Percentiles rank a stretch among this genome's conserved stretches.
These are phyloP conservation scores for Scheffersomyces insectosa DNA, from an alignment of 1,139 yeast genomes.

Conservation along the genomic window DNA sequence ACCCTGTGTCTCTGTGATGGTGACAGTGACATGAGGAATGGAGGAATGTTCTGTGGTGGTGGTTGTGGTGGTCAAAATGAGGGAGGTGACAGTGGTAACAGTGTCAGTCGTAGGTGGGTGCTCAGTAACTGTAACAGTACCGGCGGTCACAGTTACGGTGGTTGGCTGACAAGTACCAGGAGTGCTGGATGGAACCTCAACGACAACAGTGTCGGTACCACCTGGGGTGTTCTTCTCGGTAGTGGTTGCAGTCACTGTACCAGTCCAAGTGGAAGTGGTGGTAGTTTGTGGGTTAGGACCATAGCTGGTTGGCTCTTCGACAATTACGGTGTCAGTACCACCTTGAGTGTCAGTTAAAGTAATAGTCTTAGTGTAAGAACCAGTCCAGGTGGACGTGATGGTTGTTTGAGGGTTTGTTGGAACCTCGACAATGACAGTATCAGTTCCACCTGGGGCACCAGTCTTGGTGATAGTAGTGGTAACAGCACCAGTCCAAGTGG, in stretches of 20 bases:
- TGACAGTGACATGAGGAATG: too few species aligned
- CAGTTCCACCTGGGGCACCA: slow-evolving; percentile 10
- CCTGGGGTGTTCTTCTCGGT: slow-evolving; percentile 3
- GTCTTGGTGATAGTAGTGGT: slow-evolving; percentile 10
- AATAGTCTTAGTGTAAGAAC: slow-evolving; percentile 5
- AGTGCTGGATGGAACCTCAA: slow-evolving; percentile 10
- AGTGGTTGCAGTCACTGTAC: slow-evolving; percentile 5
- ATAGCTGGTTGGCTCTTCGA: slow-evolving; percentile 8
- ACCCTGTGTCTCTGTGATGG: background rate
- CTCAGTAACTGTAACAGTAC: background rate
- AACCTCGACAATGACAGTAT: slow-evolving; percentile 6
- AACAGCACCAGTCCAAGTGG: slow-evolving; percentile 7
- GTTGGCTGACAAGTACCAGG: background rate
- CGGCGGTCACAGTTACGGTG: slow-evolving; percentile 3
- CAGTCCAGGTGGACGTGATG: slow-evolving; percentile 7
- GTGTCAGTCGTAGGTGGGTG: slow-evolving; percentile 6
- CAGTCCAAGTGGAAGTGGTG: slow-evolving; percentile 9
- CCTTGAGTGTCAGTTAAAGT: slow-evolving; percentile 8
- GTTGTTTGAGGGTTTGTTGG: slow-evolving; percentile 9
- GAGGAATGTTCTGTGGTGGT: too few species aligned
- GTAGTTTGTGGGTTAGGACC: background rate
- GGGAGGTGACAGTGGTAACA: background rate
- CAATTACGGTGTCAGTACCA: slow-evolving; percentile 9
- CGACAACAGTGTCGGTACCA: slow-evolving; percentile 8
- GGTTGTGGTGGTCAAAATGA: too few species aligned